Evolutionary conservation across 306 rosid genomes (phyloP), one percentile per base, ranked within the genome.

Genomic region (Elaeagnus macrophylla): DNA sequence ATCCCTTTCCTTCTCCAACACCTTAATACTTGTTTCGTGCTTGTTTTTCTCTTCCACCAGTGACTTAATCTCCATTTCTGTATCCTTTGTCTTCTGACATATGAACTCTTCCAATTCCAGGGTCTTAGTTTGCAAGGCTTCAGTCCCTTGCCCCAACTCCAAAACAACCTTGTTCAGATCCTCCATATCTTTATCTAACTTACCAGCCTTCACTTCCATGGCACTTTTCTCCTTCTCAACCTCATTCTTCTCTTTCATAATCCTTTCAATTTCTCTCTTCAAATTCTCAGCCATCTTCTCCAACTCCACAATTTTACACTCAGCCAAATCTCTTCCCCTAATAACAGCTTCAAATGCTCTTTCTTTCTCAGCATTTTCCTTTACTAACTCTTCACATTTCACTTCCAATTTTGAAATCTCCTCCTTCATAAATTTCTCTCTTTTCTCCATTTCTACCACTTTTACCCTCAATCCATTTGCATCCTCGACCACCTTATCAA

Each of bases 221-320:
- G 14, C 59, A 1, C 12, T n/a, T 15, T 60, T 83, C 0, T 57
- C 50, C 66, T 10, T 60, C 51, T 67, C 72, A 57, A 47, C 10
- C 71, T 65, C 82, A 11, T 48, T 14, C 63, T 70, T 90, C 62
- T 68, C 88, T 58, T 60, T 83, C 25, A 1, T 47, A 53, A 57
- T 56, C 55, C 5, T 37, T 1, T 58, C 72, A 59, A 72, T 60
- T 67, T 73, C 67, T 11, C 52, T 73, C 72, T 48, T 77, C 75
- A 82, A 67, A 19, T 52, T 68, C 11, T 46, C 80, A 39, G 72
- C 48, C 8, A 62, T 57, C 41, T 13, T 12, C 19, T 42, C 66
- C 0, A 65, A 67, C 46, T 74, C 84, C 1, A 10, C 66, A 20
- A 55, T 61, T 8, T 71, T 62, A 67, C 42, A 74, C 81, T 56